Percentiles rank a stretch among this genome's conserved stretches.
These are phyloP conservation scores for Glycine latifolia DNA, from an alignment of 306 rosid genomes.

Conservation along the genomic window DNA sequence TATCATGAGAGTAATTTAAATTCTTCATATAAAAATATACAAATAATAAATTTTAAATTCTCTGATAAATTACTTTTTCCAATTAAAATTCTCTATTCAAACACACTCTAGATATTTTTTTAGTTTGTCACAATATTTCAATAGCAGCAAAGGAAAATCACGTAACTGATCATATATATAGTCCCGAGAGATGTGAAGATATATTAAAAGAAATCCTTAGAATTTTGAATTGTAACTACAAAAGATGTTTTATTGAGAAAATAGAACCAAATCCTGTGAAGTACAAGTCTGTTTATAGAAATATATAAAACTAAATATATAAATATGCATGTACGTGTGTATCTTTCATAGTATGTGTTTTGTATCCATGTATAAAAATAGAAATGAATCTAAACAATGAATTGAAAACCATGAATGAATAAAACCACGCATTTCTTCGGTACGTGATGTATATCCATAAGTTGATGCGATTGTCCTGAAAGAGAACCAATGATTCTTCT, in stretches of 20 bases:
- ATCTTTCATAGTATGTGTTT: slow-evolving; percentile 20
- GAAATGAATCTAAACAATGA: slow-evolving; percentile 42
- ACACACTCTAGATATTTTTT: slow-evolving; percentile 38
- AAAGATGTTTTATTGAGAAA: slow-evolving; percentile 26
- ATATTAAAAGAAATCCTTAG: slow-evolving; percentile 30
- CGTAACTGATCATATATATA: background rate
- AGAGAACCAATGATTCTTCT: slow-evolving; percentile 41
- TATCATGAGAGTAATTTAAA: too few species aligned
- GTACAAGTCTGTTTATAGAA: slow-evolving; percentile 26
- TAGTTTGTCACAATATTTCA: slow-evolving; percentile 18
- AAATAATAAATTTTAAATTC: too few species aligned
- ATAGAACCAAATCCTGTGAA: slow-evolving; percentile 21
- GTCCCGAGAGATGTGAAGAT: background rate
- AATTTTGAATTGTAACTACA: slow-evolving; percentile 32
- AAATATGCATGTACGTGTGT: slow-evolving; percentile 38
- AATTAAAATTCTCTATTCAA: too few species aligned
- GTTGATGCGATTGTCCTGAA: slow-evolving; percentile 26
- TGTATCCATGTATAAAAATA: slow-evolving; percentile 24
- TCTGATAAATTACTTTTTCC: too few species aligned
- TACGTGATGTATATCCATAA: background rate
- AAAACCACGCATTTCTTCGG: background rate
- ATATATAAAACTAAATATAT: slow-evolving; percentile 1
- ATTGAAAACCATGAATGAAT: slow-evolving; percentile 48
- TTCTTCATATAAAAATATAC: too few species aligned
- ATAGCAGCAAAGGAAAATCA: slow-evolving; percentile 9